phyloP scores from a whole-genome alignment of 208 protist species.

The Porcisia deanei region DNA sequence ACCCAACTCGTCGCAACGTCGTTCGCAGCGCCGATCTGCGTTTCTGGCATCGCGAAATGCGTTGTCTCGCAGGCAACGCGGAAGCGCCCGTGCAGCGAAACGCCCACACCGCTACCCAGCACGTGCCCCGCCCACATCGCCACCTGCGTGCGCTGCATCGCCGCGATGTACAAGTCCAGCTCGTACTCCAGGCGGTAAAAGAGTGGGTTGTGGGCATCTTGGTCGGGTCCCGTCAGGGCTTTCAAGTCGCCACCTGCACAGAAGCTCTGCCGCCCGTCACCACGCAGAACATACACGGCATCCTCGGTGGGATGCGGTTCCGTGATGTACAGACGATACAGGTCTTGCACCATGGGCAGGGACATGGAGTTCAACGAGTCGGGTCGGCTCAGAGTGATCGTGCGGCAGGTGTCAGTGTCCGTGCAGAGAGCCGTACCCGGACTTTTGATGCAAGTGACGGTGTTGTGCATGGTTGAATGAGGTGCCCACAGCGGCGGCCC shows the following conservation, averaged over 20 bases:
- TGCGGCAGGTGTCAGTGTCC: conserved; percentile 44
- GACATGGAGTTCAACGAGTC: conserved; percentile 48
- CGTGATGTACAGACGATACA: conserved; percentile 44
- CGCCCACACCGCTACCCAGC: conserved; percentile 82
- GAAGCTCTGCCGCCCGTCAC: conserved; percentile 57
- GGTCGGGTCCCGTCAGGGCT: conserved; percentile 26
- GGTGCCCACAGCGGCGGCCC: neutral
- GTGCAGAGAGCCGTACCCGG: conserved; percentile 21
- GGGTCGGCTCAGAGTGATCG: conserved; percentile 45
- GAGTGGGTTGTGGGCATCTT: conserved; percentile 9
- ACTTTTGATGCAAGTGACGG: neutral
- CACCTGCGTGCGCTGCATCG: conserved; percentile 65
- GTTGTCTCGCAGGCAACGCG: conserved; percentile 81
- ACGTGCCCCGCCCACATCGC: conserved; percentile 85
- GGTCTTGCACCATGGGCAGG: conserved; percentile 44
- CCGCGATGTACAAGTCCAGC: conserved; percentile 67
- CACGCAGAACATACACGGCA: conserved; percentile 42
- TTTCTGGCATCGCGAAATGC: conserved; percentile 87
- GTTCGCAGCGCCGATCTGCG: conserved; percentile 64
- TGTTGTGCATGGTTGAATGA: conserved; percentile 2
- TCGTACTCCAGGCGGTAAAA: conserved; percentile 79
- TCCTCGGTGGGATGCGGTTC: conserved; percentile 38
- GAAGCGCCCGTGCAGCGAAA: conserved; percentile 72
- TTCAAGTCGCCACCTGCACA: conserved; percentile 77
- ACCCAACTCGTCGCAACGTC: conserved; percentile 73